Base-by-base conservation (phyloP, 352 stramenopile genomes). In the Globisporangium rhizosaccharum region DNA sequence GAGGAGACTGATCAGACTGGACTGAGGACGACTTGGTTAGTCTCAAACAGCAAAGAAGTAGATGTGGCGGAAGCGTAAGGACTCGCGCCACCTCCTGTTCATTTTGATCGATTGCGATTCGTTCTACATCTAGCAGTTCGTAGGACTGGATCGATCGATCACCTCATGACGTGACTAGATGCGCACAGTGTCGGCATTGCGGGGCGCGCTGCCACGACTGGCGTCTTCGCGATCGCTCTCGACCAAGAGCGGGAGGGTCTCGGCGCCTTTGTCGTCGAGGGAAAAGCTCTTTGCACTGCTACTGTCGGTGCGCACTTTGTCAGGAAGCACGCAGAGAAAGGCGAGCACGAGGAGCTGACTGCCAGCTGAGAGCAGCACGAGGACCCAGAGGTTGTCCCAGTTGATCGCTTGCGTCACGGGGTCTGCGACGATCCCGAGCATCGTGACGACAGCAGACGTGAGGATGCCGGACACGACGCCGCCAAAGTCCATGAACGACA, bases 401-500 rank as follows among this genome's bases (percentile, higher is more conserved):
- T 87, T 70, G 12, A 93, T 62, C 49, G 65, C 23, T 26, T 86
- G 73, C 9, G 83, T 86, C 12, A 65, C 55, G 0, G 79, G 64
- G 48, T 93, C 76, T 0, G 72, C 63, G 2, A 79, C 71, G 30
- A 93, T 90, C 0, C 82, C 84, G 9, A 93, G 53, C 17, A 65
- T 53, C 15, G 68, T 73, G 39, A 90, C 79, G 30, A 90, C 41
- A 1, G 74, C 44, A 10, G 84, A 85, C 15, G 73, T 82, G 14
- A 88, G 61, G 15, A 93, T 53, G 10, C 81, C 79, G 4, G 81
- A 91, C 2, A 90, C 58, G 28, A 92, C 81, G 28, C 82, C 84
- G 17, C 84, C 84, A 67, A 93, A 90, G 69, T 93, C 82, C 80
- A 93, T 93, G 59, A 90, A 90, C 14, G 82, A 91, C 42, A 93